phyloP scores from a whole-genome alignment of 768 basidiomycete genomes.

The Boletus tylopilopsis region DNA sequence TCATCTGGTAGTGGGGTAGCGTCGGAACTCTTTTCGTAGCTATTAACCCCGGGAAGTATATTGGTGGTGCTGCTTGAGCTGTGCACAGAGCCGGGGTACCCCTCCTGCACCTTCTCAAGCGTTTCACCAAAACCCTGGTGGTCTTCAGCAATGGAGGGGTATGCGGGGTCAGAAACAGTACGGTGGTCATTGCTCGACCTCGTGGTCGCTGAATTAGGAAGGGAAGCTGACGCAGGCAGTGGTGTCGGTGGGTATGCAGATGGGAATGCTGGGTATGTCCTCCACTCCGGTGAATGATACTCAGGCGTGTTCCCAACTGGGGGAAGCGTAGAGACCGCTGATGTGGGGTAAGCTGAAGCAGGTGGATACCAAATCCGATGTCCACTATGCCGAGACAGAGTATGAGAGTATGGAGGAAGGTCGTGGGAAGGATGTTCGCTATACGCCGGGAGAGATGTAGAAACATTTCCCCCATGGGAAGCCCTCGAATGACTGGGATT shows the following conservation, averaged over 20 bases:
- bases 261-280: constrained; percentile 69
- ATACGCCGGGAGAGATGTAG: constrained; percentile 25
- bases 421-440: constrained; percentile 19
- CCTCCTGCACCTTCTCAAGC: constrained; percentile 65
- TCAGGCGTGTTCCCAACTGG: constrained; percentile 29
- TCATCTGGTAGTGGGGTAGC: constrained; percentile 11
- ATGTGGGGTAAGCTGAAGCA: constrained; percentile 35
- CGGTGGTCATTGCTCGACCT: constrained; percentile 1
- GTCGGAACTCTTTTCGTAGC: constrained; percentile 1
- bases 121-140: constrained; percentile 64
- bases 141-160: constrained; percentile 39
- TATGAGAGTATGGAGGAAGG: constrained; percentile 24
- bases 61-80: constrained; percentile 56
- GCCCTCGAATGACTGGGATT: constrained; percentile 1
- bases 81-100: constrained; percentile 54
- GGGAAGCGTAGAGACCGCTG: constrained; percentile 7
- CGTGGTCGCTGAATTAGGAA: constrained; percentile 20
- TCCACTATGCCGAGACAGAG: constrained; percentile 11
- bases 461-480: constrained; percentile 13
- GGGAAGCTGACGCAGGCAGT: constrained; percentile 36
- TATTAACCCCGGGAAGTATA: constrained; percentile 39
- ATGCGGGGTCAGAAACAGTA: constrained; percentile 11
- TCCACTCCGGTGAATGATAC: constrained; percentile 58
- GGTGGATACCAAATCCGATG: constrained; percentile 65
- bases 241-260: constrained; percentile 77